Evolutionary conservation across 2,329 filamentous ascomycete species (phyloP).

Genomic region (Aspergillus phoenicis): DNA sequence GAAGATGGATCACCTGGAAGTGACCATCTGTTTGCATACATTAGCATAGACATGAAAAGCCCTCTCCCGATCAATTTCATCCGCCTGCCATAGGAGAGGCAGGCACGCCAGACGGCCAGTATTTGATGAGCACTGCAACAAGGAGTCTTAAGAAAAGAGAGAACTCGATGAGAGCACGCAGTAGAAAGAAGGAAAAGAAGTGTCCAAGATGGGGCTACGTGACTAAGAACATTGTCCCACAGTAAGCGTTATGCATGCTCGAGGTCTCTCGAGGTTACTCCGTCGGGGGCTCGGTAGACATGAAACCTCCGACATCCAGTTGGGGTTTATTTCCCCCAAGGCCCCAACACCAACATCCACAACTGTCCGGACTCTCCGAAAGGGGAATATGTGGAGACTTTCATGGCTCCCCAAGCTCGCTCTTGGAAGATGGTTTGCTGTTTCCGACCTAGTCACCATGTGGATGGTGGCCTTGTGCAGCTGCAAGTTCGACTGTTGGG

Average conservation of each 20-base stretch:
- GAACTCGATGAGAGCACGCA: background rate
- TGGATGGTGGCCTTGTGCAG: background rate
- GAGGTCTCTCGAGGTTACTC: background rate
- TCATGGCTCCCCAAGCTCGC: background rate
- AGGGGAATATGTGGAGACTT: background rate
- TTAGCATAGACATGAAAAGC: background rate
- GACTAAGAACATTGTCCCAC: background rate
- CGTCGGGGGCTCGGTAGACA: slow-evolving; percentile 10
- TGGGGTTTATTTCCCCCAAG: background rate
- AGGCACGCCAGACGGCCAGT: background rate
- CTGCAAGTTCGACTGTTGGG: background rate
- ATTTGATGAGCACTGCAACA: background rate
- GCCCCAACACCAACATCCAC: background rate
- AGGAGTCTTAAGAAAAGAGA: background rate
- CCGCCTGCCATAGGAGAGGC: background rate
- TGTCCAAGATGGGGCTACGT: background rate
- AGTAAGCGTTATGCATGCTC: background rate
- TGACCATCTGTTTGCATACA: background rate
- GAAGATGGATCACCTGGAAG: background rate
- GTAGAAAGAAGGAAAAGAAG: background rate
- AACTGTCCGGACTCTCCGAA: background rate
- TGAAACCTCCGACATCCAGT: slow-evolving; percentile 10
- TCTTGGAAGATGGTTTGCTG: background rate
- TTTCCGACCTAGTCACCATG: background rate
- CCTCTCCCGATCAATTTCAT: background rate